phyloP scores from a whole-genome alignment of 306 rosid species.

The Casuarina equisetifolia region DNA sequence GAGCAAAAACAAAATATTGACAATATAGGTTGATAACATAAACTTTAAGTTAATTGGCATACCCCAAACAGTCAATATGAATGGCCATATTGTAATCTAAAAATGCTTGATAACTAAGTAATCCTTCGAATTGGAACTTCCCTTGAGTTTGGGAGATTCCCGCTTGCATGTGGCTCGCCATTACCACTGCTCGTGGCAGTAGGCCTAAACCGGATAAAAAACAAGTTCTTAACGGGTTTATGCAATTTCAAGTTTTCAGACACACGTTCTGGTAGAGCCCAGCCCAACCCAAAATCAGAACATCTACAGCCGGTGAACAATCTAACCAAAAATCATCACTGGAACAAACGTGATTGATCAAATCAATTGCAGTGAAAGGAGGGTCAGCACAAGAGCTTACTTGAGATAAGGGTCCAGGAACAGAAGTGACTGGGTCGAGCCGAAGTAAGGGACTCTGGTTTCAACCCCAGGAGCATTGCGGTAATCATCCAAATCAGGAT shows the following conservation, averaged over 20 bases:
- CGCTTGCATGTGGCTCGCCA: too few relatives aligned
- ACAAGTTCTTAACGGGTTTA: not conserved
- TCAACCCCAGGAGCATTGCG: slow-evolving; percentile 62
- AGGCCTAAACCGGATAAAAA: not conserved
- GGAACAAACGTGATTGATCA: not conserved
- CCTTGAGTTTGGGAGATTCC: too few relatives aligned
- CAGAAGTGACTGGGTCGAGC: slow-evolving; percentile 69
- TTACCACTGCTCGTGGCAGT: too few relatives aligned
- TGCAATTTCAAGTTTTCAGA: not conserved
- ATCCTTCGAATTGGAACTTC: too few relatives aligned
- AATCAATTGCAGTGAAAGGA: not conserved
- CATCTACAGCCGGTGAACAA: too few relatives aligned
- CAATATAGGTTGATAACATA: too few relatives aligned
- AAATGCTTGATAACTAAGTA: not conserved
- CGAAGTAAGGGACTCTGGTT: slow-evolving; percentile 70
- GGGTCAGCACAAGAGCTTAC: slow-evolving; percentile 32
- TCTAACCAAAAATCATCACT: not conserved
- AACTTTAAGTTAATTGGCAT: too few relatives aligned
- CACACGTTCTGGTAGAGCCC: not conserved
- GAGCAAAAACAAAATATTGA: too few relatives aligned
- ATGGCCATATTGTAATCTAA: not conserved
- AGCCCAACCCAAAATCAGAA: not conserved
- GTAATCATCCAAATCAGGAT: slow-evolving; percentile 56
- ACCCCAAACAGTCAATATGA: not conserved
- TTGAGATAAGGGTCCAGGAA: slow-evolving; percentile 75